Conservation (phyloP, 2,329 filamentous ascomycete species). For the Mycogone perniciosa region DNA sequence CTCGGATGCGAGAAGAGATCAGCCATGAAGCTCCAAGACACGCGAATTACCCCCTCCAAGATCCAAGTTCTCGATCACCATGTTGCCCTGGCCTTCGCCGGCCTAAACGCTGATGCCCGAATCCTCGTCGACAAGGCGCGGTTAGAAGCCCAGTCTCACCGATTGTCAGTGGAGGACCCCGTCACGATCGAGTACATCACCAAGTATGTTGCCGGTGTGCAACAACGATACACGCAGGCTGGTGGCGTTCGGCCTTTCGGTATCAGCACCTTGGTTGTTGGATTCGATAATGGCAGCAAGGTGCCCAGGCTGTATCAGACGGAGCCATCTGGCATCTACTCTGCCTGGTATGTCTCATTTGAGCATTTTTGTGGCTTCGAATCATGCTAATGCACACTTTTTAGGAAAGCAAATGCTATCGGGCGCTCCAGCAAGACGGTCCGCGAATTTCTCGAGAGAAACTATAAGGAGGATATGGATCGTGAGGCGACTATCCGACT, state of each 20-base stretch:
- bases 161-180: constrained; percentile 93
- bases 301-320: constrained; percentile 93
- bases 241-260: constrained; percentile 98
- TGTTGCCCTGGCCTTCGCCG: constrained; percentile 94
- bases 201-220: constrained; percentile 95
- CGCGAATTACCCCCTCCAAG: constrained; percentile 97
- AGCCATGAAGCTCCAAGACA: constrained; percentile 99
- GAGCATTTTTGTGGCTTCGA: not conserved
- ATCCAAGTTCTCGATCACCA: constrained; percentile 94
- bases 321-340: constrained; percentile 99
- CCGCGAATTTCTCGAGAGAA: constrained; percentile 95
- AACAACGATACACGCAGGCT: constrained; percentile 98
- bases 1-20: constrained; percentile 98
- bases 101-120: constrained; percentile 93
- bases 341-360: constrained; percentile 68
- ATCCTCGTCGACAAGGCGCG: constrained; percentile 98
- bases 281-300: constrained; percentile 92
- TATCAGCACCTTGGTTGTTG: constrained; percentile 94
- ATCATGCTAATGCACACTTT: constrained; percentile 13
- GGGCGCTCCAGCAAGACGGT: constrained; percentile 98
- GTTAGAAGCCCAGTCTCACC: constrained; percentile 94
- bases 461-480: constrained; percentile 98
- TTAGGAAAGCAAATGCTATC: constrained; percentile 98
- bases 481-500: constrained; percentile 92
- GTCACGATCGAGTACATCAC: constrained; percentile 99